Percentiles rank a stretch among this genome's conserved stretches.
Conservation (phyloP, 2,329 filamentous ascomycete genomes). For the Sporothrix globosa region DNA sequence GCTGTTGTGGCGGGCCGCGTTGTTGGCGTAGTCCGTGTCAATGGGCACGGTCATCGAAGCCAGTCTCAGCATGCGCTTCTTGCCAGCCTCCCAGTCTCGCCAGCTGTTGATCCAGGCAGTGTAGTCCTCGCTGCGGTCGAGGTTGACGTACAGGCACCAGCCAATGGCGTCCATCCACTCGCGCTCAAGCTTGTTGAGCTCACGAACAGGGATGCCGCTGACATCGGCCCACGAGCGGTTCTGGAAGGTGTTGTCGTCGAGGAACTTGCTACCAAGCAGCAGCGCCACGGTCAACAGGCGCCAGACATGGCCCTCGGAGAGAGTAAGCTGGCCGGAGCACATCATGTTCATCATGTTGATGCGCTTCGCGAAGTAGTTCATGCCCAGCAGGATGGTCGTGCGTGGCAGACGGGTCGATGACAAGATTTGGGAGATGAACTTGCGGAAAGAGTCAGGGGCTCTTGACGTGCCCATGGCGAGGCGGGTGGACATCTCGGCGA, state of each 20-base stretch:
- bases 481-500: conserved; percentile 79
- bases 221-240: conserved; percentile 97
- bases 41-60: conserved; percentile 54
- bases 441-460: conserved; percentile 68
- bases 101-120: conserved; percentile 65
- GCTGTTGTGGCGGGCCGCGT: conserved; percentile 39
- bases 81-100: conserved; percentile 60
- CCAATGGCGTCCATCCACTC: conserved; percentile 84
- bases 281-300: conserved; percentile 83
- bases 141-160: conserved; percentile 85
- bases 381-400: conserved; percentile 85
- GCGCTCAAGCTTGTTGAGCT: conserved; percentile 83
- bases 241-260: conserved; percentile 97
- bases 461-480: conserved; percentile 62
- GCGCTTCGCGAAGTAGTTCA: conserved; percentile 85
- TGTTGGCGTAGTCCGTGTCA: conserved; percentile 47
- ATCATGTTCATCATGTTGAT: conserved; percentile 71
- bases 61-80: conserved; percentile 56
- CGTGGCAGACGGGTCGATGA: conserved; percentile 87
- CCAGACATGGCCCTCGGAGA: conserved; percentile 75
- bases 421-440: conserved; percentile 88
- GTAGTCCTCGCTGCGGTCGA: conserved; percentile 73
- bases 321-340: conserved; percentile 53
- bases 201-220: conserved; percentile 80
- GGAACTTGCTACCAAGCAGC: conserved; percentile 89